These are phyloP conservation scores for Przewalskia tangutica DNA, from an alignment of 257 asterid species.

Conservation along the genomic window DNA sequence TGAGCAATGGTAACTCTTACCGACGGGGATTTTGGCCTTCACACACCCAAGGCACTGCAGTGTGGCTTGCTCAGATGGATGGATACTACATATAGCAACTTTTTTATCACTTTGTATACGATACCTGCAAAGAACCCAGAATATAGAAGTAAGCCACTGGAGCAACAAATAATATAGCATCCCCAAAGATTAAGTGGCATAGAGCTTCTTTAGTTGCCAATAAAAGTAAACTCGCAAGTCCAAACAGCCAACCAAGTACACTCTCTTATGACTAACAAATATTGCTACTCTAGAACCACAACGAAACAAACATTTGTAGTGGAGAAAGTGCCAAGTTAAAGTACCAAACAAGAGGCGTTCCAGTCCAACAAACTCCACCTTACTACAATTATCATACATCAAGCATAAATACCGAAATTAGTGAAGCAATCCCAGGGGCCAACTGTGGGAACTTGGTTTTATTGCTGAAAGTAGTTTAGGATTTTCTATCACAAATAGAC, in stretches of 20 bases:
- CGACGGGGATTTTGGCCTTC: conserved; percentile 70
- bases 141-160: not conserved
- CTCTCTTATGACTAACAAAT: not conserved
- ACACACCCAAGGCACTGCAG: conserved; percentile 88
- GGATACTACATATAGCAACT: conserved; percentile 83
- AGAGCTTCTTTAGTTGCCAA: not conserved
- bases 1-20: conserved; percentile 90
- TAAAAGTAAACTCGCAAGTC: not conserved
- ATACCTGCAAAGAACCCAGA: conserved; percentile 49
- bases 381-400: not conserved
- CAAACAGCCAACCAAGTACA: not conserved
- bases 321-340: not conserved
- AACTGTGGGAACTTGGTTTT: not conserved
- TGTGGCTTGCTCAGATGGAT: conserved; percentile 91
- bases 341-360: not conserved
- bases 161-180: not conserved
- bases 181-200: not conserved
- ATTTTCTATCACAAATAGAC: not conserved
- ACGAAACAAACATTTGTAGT: not conserved
- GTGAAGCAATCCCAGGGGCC: not conserved
- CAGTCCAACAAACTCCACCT: not conserved
- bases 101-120: conserved; percentile 88
- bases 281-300: not conserved
- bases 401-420: not conserved
- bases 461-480: not conserved